Percentiles rank a stretch among this genome's conserved stretches.
phyloP scores from a whole-genome alignment of 495 filamentous ascomycete genomes.

The Tuber brumale region DNA sequence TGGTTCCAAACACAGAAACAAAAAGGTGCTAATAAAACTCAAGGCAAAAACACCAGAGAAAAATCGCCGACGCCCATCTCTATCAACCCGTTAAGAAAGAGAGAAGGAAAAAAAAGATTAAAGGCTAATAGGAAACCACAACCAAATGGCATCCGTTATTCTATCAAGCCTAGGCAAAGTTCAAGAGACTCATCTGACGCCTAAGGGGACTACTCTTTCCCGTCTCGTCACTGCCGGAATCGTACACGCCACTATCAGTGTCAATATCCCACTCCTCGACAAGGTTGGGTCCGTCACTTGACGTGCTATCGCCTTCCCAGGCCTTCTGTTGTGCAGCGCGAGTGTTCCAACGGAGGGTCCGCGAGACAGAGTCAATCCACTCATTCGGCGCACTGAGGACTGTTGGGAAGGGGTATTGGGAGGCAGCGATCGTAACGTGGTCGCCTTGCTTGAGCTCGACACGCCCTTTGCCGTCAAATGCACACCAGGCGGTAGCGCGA shows the following conservation, averaged over 20 bases:
- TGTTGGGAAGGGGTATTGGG: slow-evolving; percentile 84
- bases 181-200: slow-evolving; percentile 40
- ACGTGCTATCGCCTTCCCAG: slow-evolving; percentile 36
- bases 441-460: slow-evolving; percentile 83
- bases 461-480: slow-evolving; percentile 89
- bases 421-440: slow-evolving; percentile 91
- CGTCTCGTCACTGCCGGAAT: slow-evolving; percentile 30
- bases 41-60: slow-evolving; percentile 9
- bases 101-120: background rate
- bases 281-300: slow-evolving; percentile 42
- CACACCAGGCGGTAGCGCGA: slow-evolving; percentile 84
- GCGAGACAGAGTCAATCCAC: slow-evolving; percentile 86
- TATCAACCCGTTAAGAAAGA: background rate
- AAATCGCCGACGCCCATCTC: background rate
- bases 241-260: slow-evolving; percentile 40
- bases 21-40: slow-evolving; percentile 1
- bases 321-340: slow-evolving; percentile 66
- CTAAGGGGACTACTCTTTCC: slow-evolving; percentile 32
- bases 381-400: slow-evolving; percentile 71
- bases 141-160: background rate
- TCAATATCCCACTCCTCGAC: slow-evolving; percentile 50
- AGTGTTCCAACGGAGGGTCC: slow-evolving; percentile 91
- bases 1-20: background rate
- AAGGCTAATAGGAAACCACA: background rate
- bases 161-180: slow-evolving; percentile 28